These are phyloP conservation scores for Trichaptum fuscoviolaceum DNA, from an alignment of 768 basidiomycete species.

Conservation along the genomic window DNA sequence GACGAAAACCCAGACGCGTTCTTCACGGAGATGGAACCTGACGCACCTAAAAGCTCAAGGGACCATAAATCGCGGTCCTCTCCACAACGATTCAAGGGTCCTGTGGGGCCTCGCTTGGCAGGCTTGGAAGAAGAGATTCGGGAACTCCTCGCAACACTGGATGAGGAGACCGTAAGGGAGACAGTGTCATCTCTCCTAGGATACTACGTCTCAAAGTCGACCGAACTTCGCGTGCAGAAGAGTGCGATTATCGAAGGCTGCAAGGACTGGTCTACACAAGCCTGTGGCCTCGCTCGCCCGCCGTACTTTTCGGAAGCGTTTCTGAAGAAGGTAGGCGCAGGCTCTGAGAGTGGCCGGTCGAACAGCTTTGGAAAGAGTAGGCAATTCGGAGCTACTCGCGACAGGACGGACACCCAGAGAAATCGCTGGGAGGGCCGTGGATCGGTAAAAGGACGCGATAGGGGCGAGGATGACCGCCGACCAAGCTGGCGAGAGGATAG, in stretches of 20 bases:
- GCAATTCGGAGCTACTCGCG: background rate
- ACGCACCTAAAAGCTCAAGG: conserved; percentile 1
- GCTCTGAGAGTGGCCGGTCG: conserved; percentile 23
- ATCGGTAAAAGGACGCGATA: background rate
- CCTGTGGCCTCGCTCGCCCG: conserved; percentile 43
- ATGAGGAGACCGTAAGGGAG: conserved; percentile 49
- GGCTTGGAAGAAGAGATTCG: conserved; percentile 26
- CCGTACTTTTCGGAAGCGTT: conserved; percentile 49
- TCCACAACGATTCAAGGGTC: conserved; percentile 11
- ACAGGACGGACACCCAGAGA: background rate
- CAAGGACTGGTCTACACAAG: conserved; percentile 56
- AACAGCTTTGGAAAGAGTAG: conserved; percentile 16
- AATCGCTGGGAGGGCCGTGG: conserved; percentile 4
- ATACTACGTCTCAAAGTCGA: conserved; percentile 55
- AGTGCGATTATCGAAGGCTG: conserved; percentile 47
- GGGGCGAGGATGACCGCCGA: background rate
- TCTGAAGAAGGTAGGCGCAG: conserved; percentile 37
- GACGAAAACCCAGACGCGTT: conserved; percentile 40
- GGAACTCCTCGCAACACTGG: conserved; percentile 30
- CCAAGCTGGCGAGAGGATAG: background rate
- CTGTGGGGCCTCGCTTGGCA: conserved; percentile 15
- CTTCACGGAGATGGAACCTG: conserved; percentile 17
- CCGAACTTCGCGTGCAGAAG: conserved; percentile 41
- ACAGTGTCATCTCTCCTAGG: conserved; percentile 67
- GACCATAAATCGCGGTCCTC: conserved; percentile 12